These are phyloP conservation scores for Neurospora sp. DNA, from an alignment of 495 filamentous ascomycete genomes.

Conservation along the genomic window DNA sequence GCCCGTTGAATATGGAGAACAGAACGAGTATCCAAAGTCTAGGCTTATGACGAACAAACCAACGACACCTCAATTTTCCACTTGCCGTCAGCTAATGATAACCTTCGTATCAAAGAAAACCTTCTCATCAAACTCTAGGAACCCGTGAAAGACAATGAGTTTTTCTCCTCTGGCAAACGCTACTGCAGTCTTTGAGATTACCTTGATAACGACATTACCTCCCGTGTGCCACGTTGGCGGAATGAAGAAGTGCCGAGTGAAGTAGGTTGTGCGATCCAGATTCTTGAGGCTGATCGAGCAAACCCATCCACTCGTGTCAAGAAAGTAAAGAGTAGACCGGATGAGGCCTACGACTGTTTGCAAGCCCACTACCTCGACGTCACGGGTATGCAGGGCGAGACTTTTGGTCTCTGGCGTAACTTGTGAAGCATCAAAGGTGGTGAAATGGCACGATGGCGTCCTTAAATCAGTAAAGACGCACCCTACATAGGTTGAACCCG, in stretches of 20 bases:
- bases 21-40: neutral
- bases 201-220: neutral
- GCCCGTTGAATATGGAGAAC: no score
- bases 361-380: no score
- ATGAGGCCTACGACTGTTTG: constrained; percentile 2
- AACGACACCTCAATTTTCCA: no score
- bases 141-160: constrained; percentile 10
- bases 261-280: neutral
- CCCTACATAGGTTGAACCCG: no score
- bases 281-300: constrained; percentile 7
- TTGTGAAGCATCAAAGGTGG: no score
- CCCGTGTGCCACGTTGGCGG: constrained; percentile 12
- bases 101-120: constrained; percentile 5
- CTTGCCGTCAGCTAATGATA: no score
- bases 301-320: constrained; percentile 7
- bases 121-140: constrained; percentile 12
- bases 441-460: no score
- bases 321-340: constrained; percentile 5
- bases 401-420: no score
- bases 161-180: neutral
- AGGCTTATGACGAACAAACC: no score
- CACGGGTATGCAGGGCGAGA: no score
- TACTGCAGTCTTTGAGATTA: constrained; percentile 1
- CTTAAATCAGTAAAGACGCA: no score
- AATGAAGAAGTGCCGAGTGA: constrained; percentile 12